Conservation (phyloP, 257 asterid species). For the Solanum appendiculatum region DNA sequence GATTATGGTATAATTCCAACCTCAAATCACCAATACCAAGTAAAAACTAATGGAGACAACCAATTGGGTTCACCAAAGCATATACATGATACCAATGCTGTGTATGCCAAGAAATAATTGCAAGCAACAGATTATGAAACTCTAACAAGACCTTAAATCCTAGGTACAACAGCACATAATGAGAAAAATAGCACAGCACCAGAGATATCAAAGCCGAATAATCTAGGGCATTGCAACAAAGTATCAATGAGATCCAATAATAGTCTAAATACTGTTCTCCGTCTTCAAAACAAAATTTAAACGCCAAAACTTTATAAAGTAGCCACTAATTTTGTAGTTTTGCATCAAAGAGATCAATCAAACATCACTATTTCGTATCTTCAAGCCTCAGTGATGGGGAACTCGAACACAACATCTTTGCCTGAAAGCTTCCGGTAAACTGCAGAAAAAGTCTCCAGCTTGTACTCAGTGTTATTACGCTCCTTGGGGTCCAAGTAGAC, state of each 20-base stretch:
- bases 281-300: background rate
- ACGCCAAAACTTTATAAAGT: background rate
- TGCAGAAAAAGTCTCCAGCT: slow-evolving; percentile 35
- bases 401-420: slow-evolving; percentile 38
- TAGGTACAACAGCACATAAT: background rate
- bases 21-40: background rate
- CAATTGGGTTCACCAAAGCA: background rate
- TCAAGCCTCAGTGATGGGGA: slow-evolving; percentile 24
- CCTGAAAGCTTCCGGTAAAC: slow-evolving; percentile 45
- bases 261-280: background rate
- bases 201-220: background rate
- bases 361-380: background rate
- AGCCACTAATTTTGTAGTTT: background rate
- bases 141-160: background rate
- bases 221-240: background rate
- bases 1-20: background rate
- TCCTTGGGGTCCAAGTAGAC: slow-evolving; percentile 38
- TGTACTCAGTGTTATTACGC: slow-evolving; percentile 32
- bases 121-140: background rate
- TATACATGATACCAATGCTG: background rate
- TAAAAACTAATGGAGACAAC: background rate
- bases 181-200: background rate
- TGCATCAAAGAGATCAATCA: background rate
- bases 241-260: background rate
- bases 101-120: background rate